Evolutionary conservation across 2,329 filamentous ascomycete genomes (phyloP), one percentile per base, ranked within the genome.

Genomic region (Colletotrichum sp.): DNA sequence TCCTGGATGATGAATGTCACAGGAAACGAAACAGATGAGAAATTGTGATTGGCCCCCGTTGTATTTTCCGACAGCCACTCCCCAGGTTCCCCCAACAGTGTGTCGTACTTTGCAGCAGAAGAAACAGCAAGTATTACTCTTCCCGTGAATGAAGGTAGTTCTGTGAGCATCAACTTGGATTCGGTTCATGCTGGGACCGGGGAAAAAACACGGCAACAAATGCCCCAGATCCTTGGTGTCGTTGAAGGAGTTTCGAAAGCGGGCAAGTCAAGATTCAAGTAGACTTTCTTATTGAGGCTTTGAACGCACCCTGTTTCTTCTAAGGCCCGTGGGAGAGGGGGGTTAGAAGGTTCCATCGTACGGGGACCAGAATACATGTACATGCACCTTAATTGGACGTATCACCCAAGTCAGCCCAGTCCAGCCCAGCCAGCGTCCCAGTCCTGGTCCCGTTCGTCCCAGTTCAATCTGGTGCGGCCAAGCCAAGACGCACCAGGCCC

Each of bases 321-420:
- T 43, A 2, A 43, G 39, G 39, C 39, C 39, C 39, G 39, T 43
- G 39, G 39, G 39, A 43, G 39, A 43, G 36, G 9, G 63, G 36
- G 39, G 18, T 28, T 32, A 18, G 18, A 36, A 39, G 32, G 30
- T 64, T 39, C 60, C 32, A 64, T 59, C 21, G 30, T 10, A 57
- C 48, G 43, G 43, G n/a, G 30, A 34, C 30, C 48, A 8, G 5
- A 34, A 30, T 32, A 65, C 60, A 43, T 5, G 68, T 63, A 66
- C 72, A 39, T 48, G 63, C 52, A 75, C 72, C 72, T 75, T 75
- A 75, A 72, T 75, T 75, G 72, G 52, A 75, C 72, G 52, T 75
- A 72, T 60, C 52, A 66, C 21, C 28, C 52, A 57, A 60, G 59
- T 66, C 67, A 65, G 72, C 72, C 61, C 68, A 67, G 72, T 24